Evolutionary conservation across 2,329 filamentous ascomycete genomes (phyloP), one percentile per base, ranked within the genome.

Genomic region (Pseudogymnoascus sp.): DNA sequence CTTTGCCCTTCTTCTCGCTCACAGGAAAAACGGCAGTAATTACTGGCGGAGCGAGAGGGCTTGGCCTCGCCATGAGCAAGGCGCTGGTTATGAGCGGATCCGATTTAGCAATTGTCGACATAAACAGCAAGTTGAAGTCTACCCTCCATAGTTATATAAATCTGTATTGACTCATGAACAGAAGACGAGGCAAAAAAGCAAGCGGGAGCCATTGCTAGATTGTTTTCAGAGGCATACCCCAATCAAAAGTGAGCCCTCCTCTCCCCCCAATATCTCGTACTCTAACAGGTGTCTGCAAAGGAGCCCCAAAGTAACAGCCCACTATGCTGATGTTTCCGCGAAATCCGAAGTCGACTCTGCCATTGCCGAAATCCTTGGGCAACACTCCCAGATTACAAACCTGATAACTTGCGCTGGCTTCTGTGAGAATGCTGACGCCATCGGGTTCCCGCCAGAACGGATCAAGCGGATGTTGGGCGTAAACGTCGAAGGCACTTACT

Each of bases 331-430:
- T 73, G 93, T 97, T 60, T 87, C 91, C 26, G 85, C 89, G 69
- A 88, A 88, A 21, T 83, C 86, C 59, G 93, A 90, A 6, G 92
- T 97, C 65, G 86, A 89, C 63, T 76, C 79, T 33, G 89, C 89
- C 69, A 81, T 97, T 68, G 78, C 80, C 38, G 88, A 91, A 65
- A 83, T 93, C 67, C 73, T 93, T 60, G 70, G 78, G 59, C 77
- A 83, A 64, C 92, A 96, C 73, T 87, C 88, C 75, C 88, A 89
- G 75, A 91, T 97, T 69, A 92, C 96, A 77, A 88, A 91, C 76
- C 83, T 97, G 26, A 92, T 97, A 70, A 97, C 93, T 26, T 95
- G 91, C n/a, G 93, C 93, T 59, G 93, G 93, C 52, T 96, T 97
- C 78, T 94, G 91, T 12, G 93, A 97, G 79, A 97, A 97, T 79